Conservation (phyloP, 2,329 filamentous ascomycete species). For the Ophiostoma ulmi region DNA sequence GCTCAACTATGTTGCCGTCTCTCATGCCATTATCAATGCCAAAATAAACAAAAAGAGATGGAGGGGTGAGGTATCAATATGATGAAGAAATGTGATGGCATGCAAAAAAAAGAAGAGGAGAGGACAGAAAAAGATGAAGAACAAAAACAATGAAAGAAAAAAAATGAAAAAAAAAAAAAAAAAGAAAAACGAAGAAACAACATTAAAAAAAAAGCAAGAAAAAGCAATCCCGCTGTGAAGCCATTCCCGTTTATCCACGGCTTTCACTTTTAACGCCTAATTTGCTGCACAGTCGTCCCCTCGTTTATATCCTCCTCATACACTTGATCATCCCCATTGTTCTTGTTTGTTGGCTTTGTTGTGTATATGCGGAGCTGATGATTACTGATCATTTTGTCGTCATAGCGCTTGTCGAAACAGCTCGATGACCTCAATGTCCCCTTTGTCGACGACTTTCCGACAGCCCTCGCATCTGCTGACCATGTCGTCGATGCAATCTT, state of each 20-base stretch:
- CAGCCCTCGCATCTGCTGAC: slow-evolving; percentile 62
- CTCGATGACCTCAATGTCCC: slow-evolving; percentile 76
- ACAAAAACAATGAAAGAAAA: slow-evolving; percentile 4
- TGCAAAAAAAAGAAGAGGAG: not conserved
- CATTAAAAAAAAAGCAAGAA: not conserved
- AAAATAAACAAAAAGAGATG: not conserved
- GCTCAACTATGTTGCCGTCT: not conserved
- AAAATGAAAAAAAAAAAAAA: not conserved
- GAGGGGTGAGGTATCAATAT: not conserved
- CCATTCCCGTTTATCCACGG: slow-evolving; percentile 8
- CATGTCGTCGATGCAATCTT: slow-evolving; percentile 92
- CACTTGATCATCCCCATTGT: not conserved
- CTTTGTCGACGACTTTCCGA: slow-evolving; percentile 74
- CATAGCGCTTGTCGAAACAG: slow-evolving; percentile 74
- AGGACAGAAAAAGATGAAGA: not conserved
- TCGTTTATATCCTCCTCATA: not conserved
- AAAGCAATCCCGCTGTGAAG: not conserved
- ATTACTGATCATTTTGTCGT: slow-evolving; percentile 27
- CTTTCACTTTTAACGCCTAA: not conserved
- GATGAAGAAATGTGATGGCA: not conserved
- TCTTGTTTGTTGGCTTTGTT: not conserved
- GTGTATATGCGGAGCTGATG: not conserved
- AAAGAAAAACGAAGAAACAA: not conserved
- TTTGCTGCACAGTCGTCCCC: not conserved
- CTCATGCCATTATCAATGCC: not conserved